Conservation (phyloP, 139 green algal genomes). For the Pleodorina starrii region DNA sequence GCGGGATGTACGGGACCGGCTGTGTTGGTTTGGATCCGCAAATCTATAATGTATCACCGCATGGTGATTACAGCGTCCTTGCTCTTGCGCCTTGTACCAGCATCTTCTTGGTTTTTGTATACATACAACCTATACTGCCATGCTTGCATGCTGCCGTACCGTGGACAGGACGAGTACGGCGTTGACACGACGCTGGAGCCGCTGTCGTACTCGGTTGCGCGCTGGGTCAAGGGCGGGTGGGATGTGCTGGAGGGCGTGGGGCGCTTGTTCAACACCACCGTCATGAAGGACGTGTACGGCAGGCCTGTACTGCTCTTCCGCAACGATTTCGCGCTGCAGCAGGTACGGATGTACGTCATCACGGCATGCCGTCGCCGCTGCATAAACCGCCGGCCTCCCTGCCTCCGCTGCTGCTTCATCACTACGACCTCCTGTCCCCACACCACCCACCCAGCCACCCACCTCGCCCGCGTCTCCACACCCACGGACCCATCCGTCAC, state of each 20-base stretch:
- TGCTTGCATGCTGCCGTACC: too few species aligned
- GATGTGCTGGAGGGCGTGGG: conserved; percentile 69
- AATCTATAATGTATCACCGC: too few species aligned
- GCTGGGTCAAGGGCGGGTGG: conserved; percentile 77
- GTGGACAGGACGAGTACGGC: conserved; percentile 80
- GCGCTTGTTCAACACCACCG: conserved; percentile 80
- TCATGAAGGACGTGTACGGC: conserved; percentile 80
- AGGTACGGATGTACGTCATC: conserved; percentile 50
- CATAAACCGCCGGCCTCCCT: neutral
- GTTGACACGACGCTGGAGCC: conserved; percentile 84
- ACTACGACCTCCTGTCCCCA: too few species aligned
- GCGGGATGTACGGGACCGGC: too few species aligned
- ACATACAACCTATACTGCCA: too few species aligned
- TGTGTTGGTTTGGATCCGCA: too few species aligned
- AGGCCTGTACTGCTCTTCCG: conserved; percentile 84
- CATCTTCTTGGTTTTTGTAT: too few species aligned
- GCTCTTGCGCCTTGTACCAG: too few species aligned
- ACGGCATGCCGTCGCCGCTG: too few species aligned
- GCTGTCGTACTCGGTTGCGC: conserved; percentile 71
- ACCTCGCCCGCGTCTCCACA: too few species aligned
- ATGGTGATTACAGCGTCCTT: too few species aligned
- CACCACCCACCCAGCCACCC: neutral
- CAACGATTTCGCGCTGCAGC: conserved; percentile 80
- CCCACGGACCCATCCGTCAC: too few species aligned
- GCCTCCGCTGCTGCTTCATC: neutral